These are phyloP conservation scores for Brassica nigra DNA, from an alignment of 345 rosid genomes.

Conservation along the genomic window DNA sequence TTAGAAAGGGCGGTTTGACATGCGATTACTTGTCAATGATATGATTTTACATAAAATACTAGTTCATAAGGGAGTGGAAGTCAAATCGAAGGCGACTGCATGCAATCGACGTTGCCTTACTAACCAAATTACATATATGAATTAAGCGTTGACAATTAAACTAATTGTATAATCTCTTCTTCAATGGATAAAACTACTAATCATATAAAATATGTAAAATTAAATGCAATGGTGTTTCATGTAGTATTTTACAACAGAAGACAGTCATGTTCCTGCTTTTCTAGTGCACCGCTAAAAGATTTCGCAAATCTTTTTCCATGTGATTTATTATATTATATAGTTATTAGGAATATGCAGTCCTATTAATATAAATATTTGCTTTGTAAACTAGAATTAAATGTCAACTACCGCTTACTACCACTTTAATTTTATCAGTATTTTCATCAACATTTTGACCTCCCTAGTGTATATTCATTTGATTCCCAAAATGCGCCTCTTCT, in stretches of 20 bases:
- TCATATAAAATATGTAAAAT: not conserved
- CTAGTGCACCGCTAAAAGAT: slow-evolving; percentile 43
- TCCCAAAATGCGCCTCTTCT: not conserved
- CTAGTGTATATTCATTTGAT: slow-evolving; percentile 9
- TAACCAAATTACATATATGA: slow-evolving; percentile 34
- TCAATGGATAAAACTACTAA: slow-evolving; percentile 10
- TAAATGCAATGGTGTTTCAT: slow-evolving; percentile 21
- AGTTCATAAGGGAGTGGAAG: slow-evolving; percentile 13
- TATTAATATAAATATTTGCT: slow-evolving; percentile 11
- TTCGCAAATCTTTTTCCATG: slow-evolving; percentile 45
- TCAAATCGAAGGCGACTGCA: slow-evolving; percentile 35
- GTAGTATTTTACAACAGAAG: slow-evolving; percentile 38
- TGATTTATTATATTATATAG: slow-evolving; percentile 26
- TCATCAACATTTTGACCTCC: slow-evolving; percentile 24
- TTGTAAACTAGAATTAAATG: slow-evolving; percentile 36
- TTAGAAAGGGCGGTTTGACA: slow-evolving; percentile 41
- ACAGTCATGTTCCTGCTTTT: slow-evolving; percentile 43
- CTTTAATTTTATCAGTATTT: slow-evolving; percentile 10
- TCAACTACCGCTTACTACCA: slow-evolving; percentile 27
- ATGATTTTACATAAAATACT: slow-evolving; percentile 12
- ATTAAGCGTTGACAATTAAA: slow-evolving; percentile 33
- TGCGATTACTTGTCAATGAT: slow-evolving; percentile 37
- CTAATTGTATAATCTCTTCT: slow-evolving; percentile 6
- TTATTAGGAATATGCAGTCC: not conserved
- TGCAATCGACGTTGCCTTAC: slow-evolving; percentile 38